Conservation (phyloP, 2,329 filamentous ascomycete species). For the Xylogone sp. region DNA sequence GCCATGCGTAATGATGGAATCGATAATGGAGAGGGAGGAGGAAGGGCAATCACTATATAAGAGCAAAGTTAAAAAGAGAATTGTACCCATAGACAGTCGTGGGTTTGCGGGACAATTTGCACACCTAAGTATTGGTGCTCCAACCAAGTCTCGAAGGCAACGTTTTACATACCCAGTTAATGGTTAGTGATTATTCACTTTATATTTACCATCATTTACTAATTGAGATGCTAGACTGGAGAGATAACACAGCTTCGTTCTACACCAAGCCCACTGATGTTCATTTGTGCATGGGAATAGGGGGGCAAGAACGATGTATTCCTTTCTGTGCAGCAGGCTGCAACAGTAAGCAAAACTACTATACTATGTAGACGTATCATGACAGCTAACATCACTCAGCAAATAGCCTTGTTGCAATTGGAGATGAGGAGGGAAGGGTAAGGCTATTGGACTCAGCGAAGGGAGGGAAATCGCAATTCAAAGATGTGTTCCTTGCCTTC, state of each 20-base stretch:
- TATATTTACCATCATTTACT: not conserved
- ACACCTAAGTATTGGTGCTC: slow-evolving; percentile 17
- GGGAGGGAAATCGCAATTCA: slow-evolving; percentile 46
- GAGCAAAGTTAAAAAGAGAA: slow-evolving; percentile 13
- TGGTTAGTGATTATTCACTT: slow-evolving; percentile 17
- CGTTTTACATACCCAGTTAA: slow-evolving; percentile 22
- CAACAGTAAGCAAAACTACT: slow-evolving; percentile 47
- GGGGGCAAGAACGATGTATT: slow-evolving; percentile 29
- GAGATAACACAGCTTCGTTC: slow-evolving; percentile 27
- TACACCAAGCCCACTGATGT: slow-evolving; percentile 25
- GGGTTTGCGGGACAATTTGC: slow-evolving; percentile 22
- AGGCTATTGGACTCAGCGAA: slow-evolving; percentile 58
- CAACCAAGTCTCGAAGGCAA: slow-evolving; percentile 12
- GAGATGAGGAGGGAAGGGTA: slow-evolving; percentile 65
- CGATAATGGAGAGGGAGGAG: slow-evolving; percentile 2
- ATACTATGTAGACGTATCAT: slow-evolving; percentile 9
- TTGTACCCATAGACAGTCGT: slow-evolving; percentile 16
- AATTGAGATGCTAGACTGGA: slow-evolving; percentile 24
- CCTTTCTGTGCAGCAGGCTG: slow-evolving; percentile 65
- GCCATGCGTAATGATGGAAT: slow-evolving; percentile 15
- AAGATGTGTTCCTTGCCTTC: slow-evolving; percentile 53
- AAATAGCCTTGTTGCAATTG: slow-evolving; percentile 65
- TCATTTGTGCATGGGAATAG: slow-evolving; percentile 22
- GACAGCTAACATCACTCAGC: slow-evolving; percentile 36
- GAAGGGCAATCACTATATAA: slow-evolving; percentile 4